Percentiles rank a stretch among this genome's conserved stretches.
phyloP scores from a whole-genome alignment of 1,284 basidiomycete genomes.

The Tylopilus sp. region DNA sequence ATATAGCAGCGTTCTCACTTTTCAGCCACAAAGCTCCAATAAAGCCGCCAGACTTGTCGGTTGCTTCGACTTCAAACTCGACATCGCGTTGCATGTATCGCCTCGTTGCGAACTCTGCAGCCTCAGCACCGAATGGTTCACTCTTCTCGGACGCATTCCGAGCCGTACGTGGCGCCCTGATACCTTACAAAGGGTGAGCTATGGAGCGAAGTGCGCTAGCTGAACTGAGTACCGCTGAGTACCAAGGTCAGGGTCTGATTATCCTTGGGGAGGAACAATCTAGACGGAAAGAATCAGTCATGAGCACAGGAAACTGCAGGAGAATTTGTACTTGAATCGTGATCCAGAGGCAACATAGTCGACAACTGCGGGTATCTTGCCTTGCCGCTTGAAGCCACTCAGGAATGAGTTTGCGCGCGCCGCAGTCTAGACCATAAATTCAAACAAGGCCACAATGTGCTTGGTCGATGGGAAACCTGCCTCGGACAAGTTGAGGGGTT shows the following conservation, averaged over 20 bases:
- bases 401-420: constrained; percentile 81
- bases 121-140: constrained; percentile 86
- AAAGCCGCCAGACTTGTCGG: constrained; percentile 95
- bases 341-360: constrained; percentile 94
- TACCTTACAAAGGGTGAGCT: constrained; percentile 45
- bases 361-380: constrained; percentile 80
- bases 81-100: constrained; percentile 93
- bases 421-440: constrained; percentile 46
- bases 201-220: neutral
- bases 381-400: constrained; percentile 88
- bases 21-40: constrained; percentile 87
- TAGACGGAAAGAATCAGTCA: constrained; percentile 30
- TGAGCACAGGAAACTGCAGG: neutral
- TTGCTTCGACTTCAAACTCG: constrained; percentile 85
- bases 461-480: constrained; percentile 27
- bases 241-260: constrained; percentile 89
- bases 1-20: constrained; percentile 80
- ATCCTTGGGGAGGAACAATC: constrained; percentile 85
- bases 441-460: constrained; percentile 3
- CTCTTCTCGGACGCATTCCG: constrained; percentile 81
- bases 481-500: constrained; percentile 85
- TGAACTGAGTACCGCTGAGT: constrained; percentile 60
- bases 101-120: constrained; percentile 75
- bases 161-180: constrained; percentile 79
- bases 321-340: constrained; percentile 72